Evolutionary conservation across 805 yeast genomes (phyloP).

Genomic region (Yamadazyma takamatsuzukensis): DNA sequence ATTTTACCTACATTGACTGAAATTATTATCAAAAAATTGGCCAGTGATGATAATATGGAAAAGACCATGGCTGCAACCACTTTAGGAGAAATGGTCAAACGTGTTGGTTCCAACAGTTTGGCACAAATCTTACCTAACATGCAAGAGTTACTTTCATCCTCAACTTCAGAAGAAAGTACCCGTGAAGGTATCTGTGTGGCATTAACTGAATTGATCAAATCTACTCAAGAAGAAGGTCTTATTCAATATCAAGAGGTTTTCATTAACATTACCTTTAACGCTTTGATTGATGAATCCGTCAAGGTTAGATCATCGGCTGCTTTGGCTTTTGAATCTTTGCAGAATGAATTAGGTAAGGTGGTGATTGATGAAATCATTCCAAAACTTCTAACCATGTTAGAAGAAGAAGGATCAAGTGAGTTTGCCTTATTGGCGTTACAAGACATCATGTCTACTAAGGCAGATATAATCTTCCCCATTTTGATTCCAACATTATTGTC

Average conservation of each 20-base stretch:
- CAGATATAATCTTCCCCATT: slow-evolving; percentile 91
- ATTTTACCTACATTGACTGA: slow-evolving; percentile 80
- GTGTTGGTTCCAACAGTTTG: slow-evolving; percentile 88
- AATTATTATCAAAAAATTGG: slow-evolving; percentile 76
- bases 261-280: slow-evolving; percentile 70
- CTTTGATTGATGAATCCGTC: slow-evolving; percentile 70
- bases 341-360: slow-evolving; percentile 72
- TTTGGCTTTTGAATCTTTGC: slow-evolving; percentile 81
- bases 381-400: slow-evolving; percentile 58
- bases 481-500: slow-evolving; percentile 79
- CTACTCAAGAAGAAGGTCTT: slow-evolving; percentile 62
- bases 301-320: slow-evolving; percentile 91
- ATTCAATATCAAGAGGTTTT: slow-evolving; percentile 62
- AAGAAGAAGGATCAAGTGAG: slow-evolving; percentile 57
- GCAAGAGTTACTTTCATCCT: slow-evolving; percentile 57
- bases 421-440: slow-evolving; percentile 82
- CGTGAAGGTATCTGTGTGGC: slow-evolving; percentile 98
- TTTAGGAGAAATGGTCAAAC: slow-evolving; percentile 88
- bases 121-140: slow-evolving; percentile 82
- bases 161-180: slow-evolving; percentile 52
- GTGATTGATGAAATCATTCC: slow-evolving; percentile 92
- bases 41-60: slow-evolving; percentile 74
- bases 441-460: slow-evolving; percentile 86
- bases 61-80: slow-evolving; percentile 90
- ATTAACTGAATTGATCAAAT: slow-evolving; percentile 74